phyloP scores from a whole-genome alignment of 495 filamentous ascomycete species.

The Neurospora intermedia region DNA sequence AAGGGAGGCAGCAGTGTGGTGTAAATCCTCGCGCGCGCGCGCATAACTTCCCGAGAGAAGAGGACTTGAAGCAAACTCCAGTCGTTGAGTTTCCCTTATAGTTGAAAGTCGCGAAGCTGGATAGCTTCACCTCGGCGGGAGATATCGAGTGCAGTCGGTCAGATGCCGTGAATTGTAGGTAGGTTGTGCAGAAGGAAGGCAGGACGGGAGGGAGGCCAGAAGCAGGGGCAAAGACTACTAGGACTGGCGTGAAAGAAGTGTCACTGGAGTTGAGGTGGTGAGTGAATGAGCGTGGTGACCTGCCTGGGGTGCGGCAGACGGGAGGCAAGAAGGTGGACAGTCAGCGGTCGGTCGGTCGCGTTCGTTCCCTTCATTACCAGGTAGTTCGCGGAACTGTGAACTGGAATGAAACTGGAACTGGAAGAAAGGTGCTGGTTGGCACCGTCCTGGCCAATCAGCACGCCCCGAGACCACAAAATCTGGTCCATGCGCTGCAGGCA shows the following conservation, averaged over 20 bases:
- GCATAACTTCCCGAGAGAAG: not conserved
- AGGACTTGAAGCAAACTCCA: not conserved
- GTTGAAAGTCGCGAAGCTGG: not conserved
- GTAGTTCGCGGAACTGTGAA: not conserved
- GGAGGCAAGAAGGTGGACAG: not conserved
- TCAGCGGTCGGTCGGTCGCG: not conserved
- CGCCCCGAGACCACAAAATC: not conserved
- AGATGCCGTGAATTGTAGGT: not conserved
- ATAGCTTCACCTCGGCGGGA: not conserved
- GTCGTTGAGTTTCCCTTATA: not conserved
- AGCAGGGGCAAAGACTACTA: not conserved
- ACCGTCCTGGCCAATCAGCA: not conserved
- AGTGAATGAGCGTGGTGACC: not conserved
- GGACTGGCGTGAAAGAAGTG: not conserved
- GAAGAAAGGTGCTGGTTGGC: not conserved
- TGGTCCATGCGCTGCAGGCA: conserved; percentile 20
- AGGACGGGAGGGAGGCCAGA: not conserved
- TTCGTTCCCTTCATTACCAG: not conserved
- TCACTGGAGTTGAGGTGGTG: not conserved
- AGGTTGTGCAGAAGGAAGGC: not conserved
- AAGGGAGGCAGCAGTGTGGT: not conserved
- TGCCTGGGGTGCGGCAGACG: not conserved
- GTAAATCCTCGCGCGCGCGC: not conserved
- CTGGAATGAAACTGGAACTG: not conserved
- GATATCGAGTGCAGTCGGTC: not conserved